phyloP scores from a whole-genome alignment of 2,329 filamentous ascomycete species.

The Aspergillus sp. region DNA sequence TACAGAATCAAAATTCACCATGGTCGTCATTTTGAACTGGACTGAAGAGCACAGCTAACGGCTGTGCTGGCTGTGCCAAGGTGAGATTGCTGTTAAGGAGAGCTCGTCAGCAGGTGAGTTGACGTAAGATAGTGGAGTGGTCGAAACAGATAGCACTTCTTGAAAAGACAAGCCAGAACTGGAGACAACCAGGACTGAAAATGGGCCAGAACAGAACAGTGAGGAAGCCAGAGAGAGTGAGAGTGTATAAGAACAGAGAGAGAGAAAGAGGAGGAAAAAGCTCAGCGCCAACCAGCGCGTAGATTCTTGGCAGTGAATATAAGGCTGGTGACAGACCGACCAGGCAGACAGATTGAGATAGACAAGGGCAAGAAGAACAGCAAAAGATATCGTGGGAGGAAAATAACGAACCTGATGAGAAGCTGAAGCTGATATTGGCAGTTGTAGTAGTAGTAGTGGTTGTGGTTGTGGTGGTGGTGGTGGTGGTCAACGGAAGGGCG shows the following conservation, averaged over 20 bases:
- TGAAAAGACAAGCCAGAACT: too few relatives aligned
- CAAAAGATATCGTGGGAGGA: too few relatives aligned
- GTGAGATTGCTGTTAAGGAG: neutral
- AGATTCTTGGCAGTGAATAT: conserved; percentile 7
- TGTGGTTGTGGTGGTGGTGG: conserved; percentile 1
- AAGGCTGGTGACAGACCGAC: neutral
- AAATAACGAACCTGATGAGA: too few relatives aligned
- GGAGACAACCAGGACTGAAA: neutral
- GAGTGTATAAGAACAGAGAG: neutral
- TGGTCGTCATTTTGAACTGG: conserved; percentile 29
- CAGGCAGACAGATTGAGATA: neutral
- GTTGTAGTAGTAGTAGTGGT: neutral
- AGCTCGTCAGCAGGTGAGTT: conserved; percentile 6
- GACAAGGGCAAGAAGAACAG: too few relatives aligned
- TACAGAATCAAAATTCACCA: conserved; percentile 19
- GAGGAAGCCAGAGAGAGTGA: neutral
- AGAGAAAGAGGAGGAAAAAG: neutral
- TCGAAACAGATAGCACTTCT: too few relatives aligned
- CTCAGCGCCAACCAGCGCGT: conserved; percentile 11
- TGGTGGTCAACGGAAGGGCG: conserved; percentile 5
- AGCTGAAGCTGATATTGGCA: too few relatives aligned
- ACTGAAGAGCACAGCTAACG: conserved; percentile 20
- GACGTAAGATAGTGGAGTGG: too few relatives aligned
- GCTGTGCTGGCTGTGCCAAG: conserved; percentile 15
- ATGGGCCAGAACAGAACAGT: neutral